Conservation (phyloP, 345 rosid genomes). For the Heritiera littoralis region DNA sequence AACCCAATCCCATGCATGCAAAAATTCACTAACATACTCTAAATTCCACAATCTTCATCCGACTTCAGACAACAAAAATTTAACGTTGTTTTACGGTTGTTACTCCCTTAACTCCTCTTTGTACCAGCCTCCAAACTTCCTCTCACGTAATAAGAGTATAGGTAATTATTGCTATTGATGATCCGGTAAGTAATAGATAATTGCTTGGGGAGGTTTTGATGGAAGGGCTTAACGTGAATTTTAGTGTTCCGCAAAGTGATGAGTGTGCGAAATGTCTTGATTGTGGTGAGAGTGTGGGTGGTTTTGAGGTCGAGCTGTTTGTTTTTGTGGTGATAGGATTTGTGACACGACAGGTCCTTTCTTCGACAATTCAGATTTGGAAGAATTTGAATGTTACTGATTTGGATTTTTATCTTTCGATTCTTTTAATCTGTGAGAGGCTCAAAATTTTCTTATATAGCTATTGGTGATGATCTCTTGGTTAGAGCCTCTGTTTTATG, state of each 20-base stretch:
- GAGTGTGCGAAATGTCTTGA: constrained; percentile 28
- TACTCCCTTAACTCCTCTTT: background rate
- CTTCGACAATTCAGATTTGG: too few relatives aligned
- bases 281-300: constrained; percentile 35
- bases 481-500: background rate
- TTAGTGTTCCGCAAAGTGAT: constrained; percentile 26
- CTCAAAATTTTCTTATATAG: background rate
- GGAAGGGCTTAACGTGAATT: constrained; percentile 36
- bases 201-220: constrained; percentile 35
- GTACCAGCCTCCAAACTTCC: background rate
- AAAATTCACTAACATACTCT: constrained; percentile 31
- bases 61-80: background rate
- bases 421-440: too few relatives aligned
- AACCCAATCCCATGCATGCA: constrained; percentile 29
- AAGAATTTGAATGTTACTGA: too few relatives aligned
- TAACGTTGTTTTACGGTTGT: constrained; percentile 37
- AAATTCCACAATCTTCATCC: constrained; percentile 21
- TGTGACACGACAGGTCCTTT: constrained; percentile 29
- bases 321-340: constrained; percentile 34
- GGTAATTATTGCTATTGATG: constrained; percentile 11
- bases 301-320: constrained; percentile 29
- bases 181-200: constrained; percentile 19
- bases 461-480: background rate
- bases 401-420: too few relatives aligned
- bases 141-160: constrained; percentile 27